Conservation (phyloP, 2,329 filamentous ascomycete species). For the Cylindrodendrum hubeiense region DNA sequence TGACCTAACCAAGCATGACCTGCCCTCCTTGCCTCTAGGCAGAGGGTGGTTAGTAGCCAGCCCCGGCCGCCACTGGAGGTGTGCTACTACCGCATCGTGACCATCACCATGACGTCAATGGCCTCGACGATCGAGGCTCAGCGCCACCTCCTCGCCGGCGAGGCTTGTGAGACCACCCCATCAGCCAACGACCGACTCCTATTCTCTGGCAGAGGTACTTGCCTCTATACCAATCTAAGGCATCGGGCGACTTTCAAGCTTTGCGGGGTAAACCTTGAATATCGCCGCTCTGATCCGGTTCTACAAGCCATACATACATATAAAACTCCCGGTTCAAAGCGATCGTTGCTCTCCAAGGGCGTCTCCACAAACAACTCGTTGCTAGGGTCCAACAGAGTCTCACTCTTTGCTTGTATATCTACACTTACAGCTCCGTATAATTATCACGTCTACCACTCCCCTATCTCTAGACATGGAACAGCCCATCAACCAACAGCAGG, state of each 20-base stretch:
- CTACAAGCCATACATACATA: neutral
- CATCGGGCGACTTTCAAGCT: conserved; percentile 30
- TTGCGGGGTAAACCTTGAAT: conserved; percentile 44
- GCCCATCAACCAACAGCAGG: conserved; percentile 39
- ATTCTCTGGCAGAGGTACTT: neutral
- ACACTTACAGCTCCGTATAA: neutral
- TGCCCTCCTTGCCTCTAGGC: neutral
- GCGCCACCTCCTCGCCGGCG: conserved; percentile 29
- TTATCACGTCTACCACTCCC: neutral
- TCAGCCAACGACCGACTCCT: conserved; percentile 8
- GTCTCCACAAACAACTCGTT: neutral
- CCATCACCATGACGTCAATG: conserved; percentile 47
- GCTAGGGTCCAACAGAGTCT: neutral
- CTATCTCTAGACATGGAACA: conserved; percentile 39
- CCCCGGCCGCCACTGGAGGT: neutral
- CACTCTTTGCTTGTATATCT: neutral
- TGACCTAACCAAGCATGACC: neutral
- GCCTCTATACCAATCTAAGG: conserved; percentile 6
- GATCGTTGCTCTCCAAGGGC: neutral
- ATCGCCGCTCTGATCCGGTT: conserved; percentile 8
- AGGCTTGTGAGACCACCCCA: conserved; percentile 2
- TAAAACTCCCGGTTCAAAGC: neutral
- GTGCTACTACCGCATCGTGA: conserved; percentile 36
- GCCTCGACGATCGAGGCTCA: conserved; percentile 33
- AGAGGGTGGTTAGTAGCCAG: neutral